These are phyloP conservation scores for Moesziomyces sp. DNA, from an alignment of 1,284 basidiomycete species.

Conservation along the genomic window DNA sequence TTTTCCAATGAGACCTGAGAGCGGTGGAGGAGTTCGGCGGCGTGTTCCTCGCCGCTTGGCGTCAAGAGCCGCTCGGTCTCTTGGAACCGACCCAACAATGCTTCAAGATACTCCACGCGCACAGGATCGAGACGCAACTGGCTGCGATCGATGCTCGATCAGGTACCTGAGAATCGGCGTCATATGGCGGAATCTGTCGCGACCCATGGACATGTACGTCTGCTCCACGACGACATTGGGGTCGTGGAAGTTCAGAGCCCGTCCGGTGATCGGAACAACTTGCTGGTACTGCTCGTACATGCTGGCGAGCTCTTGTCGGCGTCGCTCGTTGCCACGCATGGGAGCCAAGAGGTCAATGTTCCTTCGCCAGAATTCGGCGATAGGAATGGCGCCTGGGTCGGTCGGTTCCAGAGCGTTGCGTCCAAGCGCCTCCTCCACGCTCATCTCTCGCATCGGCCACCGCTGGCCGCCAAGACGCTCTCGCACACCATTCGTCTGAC, in stretches of 20 bases:
- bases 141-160: conserved; percentile 3
- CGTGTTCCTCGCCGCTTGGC: conserved; percentile 7
- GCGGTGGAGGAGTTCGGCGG: neutral
- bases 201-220: conserved; percentile 1
- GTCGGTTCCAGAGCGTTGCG: neutral
- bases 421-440: neutral
- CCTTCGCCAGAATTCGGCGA: neutral
- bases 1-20: neutral
- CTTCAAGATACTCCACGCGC: neutral
- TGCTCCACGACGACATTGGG: neutral
- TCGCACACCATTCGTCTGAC: neutral
- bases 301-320: neutral
- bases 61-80: conserved; percentile 2
- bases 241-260: neutral
- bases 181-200: conserved; percentile 13
- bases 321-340: neutral
- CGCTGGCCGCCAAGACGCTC: neutral
- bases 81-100: neutral
- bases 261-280: neutral
- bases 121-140: neutral
- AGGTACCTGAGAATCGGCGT: conserved; percentile 7
- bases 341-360: neutral
- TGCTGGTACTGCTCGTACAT: conserved; percentile 2
- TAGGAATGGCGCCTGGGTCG: neutral
- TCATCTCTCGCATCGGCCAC: neutral